These are phyloP conservation scores for Kwoniella mangroviensis DNA, from an alignment of 768 basidiomycete genomes.

Conservation along the genomic window DNA sequence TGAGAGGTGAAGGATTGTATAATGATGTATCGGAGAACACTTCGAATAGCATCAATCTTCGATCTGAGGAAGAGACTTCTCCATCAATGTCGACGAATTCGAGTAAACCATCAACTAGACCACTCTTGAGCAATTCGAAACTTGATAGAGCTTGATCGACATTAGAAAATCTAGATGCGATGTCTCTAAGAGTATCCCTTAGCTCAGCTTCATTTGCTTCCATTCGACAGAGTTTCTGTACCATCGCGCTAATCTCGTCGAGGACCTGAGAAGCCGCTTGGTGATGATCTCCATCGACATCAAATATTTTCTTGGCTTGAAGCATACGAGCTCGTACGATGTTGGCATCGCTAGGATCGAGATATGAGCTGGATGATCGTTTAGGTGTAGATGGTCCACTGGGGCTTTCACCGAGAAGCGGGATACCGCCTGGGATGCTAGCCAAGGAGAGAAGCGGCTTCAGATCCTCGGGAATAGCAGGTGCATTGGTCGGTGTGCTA, in stretches of 20 bases:
- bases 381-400: slow-evolving; percentile 19
- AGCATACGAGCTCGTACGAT: slow-evolving; percentile 90
- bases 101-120: slow-evolving; percentile 83
- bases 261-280: slow-evolving; percentile 67
- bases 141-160: slow-evolving; percentile 73
- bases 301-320: slow-evolving; percentile 73
- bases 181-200: slow-evolving; percentile 67
- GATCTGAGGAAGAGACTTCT: slow-evolving; percentile 66
- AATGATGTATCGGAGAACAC: slow-evolving; percentile 65
- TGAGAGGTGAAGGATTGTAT: slow-evolving; percentile 67
- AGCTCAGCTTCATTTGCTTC: slow-evolving; percentile 70
- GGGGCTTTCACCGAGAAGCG: slow-evolving; percentile 13
- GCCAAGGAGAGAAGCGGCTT: slow-evolving; percentile 36
- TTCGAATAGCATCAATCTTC: slow-evolving; percentile 79
- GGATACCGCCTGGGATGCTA: slow-evolving; percentile 28
- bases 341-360: slow-evolving; percentile 84
- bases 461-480: slow-evolving; percentile 28
- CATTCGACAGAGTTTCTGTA: slow-evolving; percentile 66
- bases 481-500: not conserved
- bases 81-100: slow-evolving; percentile 77
- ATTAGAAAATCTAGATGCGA: slow-evolving; percentile 80
- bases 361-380: slow-evolving; percentile 19
- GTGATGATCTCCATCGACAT: slow-evolving; percentile 56
- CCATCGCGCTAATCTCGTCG: slow-evolving; percentile 65
- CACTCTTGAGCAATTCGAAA: slow-evolving; percentile 93